A percentile compares a stretch with the other conserved stretches of the same genome.
These are phyloP conservation scores for Coelastrella sp. DNA, from an alignment of 139 green algal species.

Conservation along the genomic window DNA sequence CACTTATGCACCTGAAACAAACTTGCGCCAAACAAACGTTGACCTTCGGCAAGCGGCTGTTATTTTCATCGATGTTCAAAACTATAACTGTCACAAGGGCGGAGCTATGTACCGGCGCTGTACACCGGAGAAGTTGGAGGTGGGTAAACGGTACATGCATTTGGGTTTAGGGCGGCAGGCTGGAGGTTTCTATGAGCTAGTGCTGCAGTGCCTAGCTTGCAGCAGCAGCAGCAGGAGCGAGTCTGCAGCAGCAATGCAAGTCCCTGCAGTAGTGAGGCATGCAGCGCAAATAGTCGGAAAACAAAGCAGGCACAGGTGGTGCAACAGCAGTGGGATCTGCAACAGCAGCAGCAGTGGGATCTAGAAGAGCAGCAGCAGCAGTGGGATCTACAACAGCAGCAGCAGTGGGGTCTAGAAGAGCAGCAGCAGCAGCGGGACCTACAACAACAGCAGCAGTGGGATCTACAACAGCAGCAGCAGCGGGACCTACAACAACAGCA, in stretches of 20 bases:
- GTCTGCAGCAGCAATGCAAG: not conserved
- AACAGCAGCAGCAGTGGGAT: too few relatives aligned
- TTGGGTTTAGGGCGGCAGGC: not conserved
- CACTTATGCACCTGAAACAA: conserved; percentile 49
- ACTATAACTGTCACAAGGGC: conserved; percentile 72
- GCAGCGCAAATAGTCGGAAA: too few relatives aligned
- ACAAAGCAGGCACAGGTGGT: too few relatives aligned
- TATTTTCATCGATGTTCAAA: conserved; percentile 70
- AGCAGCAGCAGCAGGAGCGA: not conserved
- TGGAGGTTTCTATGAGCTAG: not conserved
- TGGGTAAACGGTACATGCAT: not conserved
- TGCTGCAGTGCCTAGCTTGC: not conserved
- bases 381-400: too few relatives aligned
- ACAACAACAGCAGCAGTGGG: too few relatives aligned
- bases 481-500: too few relatives aligned
- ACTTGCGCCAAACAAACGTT: conserved; percentile 46
- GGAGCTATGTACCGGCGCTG: conserved; percentile 61
- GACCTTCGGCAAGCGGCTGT: conserved; percentile 25
- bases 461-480: too few relatives aligned
- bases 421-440: too few relatives aligned
- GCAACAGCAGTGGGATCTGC: too few relatives aligned
- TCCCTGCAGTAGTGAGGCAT: not conserved
- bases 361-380: too few relatives aligned
- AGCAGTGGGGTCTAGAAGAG: too few relatives aligned
- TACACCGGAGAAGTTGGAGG: not conserved